Conservation (phyloP, 768 basidiomycete genomes). For the Suillus discolor region DNA sequence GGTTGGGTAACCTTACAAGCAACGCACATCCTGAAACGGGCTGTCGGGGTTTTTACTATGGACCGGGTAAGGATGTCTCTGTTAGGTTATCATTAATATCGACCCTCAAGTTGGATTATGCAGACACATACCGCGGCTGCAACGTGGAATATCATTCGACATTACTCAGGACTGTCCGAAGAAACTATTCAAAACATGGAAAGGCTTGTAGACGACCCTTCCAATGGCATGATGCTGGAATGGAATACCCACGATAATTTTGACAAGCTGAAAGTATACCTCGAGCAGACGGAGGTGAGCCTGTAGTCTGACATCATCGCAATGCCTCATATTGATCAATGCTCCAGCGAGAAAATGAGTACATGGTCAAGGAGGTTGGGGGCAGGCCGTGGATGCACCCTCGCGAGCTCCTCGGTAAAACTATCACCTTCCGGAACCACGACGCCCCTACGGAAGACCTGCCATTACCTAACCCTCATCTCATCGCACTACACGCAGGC, state of each 20-base stretch:
- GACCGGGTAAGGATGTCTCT: not conserved
- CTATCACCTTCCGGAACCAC: not conserved
- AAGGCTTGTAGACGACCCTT: not conserved
- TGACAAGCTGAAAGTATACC: not conserved
- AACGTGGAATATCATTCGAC: not conserved
- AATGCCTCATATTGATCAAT: not conserved
- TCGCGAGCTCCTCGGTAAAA: not conserved
- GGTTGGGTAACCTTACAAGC: not conserved
- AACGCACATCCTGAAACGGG: not conserved
- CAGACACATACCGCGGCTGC: not conserved
- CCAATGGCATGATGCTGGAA: not conserved
- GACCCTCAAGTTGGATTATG: not conserved
- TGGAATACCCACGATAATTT: not conserved
- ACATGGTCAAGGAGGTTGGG: not conserved
- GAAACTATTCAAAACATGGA: not conserved
- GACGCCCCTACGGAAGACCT: not conserved
- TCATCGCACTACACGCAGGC: not conserved
- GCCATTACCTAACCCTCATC: not conserved
- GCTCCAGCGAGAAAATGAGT: conserved; percentile 1
- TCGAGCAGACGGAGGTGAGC: not conserved
- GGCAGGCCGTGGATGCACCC: not conserved
- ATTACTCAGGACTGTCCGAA: not conserved
- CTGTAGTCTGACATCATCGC: not conserved
- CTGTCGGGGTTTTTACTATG: not conserved
- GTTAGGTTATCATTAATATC: not conserved